These are phyloP conservation scores for Phyllosticta capitalensis DNA, from an alignment of 2,329 filamentous ascomycete species.

Conservation along the genomic window DNA sequence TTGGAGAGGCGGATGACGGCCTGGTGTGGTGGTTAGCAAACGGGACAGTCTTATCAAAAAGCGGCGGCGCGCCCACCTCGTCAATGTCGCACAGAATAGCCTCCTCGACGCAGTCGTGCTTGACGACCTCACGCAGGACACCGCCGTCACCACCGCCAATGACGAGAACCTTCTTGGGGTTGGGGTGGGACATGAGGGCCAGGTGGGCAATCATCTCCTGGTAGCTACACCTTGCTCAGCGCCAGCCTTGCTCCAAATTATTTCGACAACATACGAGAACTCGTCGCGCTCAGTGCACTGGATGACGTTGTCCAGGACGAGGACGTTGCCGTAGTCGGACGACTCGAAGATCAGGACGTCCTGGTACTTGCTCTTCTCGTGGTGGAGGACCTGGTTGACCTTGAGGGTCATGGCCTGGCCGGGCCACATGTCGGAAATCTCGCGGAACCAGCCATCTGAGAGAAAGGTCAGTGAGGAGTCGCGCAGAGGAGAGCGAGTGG, in stretches of 20 bases:
- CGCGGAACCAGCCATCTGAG: conserved; percentile 98
- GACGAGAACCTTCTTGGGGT: conserved; percentile 96
- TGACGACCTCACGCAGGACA: conserved; percentile 96
- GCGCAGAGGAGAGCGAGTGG: background rate
- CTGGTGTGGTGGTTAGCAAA: conserved; percentile 21
- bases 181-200: conserved; percentile 95
- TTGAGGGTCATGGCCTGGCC: conserved; percentile 87
- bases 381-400: conserved; percentile 95
- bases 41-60: background rate
- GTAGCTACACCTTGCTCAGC: conserved; percentile 44
- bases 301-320: conserved; percentile 98
- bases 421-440: conserved; percentile 98
- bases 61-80: conserved; percentile 55
- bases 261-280: conserved; percentile 58
- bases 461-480: conserved; percentile 8
- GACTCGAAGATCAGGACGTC: conserved; percentile 99
- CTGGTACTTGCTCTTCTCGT: conserved; percentile 99
- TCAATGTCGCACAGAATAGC: conserved; percentile 97
- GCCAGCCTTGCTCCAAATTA: background rate
- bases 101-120: conserved; percentile 95
- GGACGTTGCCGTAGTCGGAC: conserved; percentile 88
- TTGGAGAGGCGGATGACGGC: conserved; percentile 97
- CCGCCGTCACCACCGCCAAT: conserved; percentile 97
- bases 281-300: conserved; percentile 98
- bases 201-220: conserved; percentile 99